Base-by-base conservation (phyloP, 2,329 filamentous ascomycete genomes). In the Cladophialophora immunda region DNA sequence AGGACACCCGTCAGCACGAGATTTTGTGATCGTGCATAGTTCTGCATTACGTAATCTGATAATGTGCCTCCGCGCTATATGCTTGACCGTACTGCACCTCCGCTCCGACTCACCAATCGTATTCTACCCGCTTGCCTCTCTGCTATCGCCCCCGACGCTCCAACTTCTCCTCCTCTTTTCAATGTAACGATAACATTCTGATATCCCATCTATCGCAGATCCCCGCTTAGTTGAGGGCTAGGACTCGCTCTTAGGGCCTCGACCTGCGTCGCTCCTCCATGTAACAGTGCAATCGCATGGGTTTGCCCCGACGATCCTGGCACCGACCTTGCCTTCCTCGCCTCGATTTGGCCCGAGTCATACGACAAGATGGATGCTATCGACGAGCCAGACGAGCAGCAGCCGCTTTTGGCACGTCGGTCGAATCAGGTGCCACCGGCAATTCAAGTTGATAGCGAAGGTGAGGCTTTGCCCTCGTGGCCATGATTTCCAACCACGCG, bases 151-250 rank as follows among this genome's bases (percentile, higher is more conserved):
- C 19, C 15, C 19, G 38, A 29, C 34, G 41, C 64, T 65, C 61
- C 64, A 63, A 63, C 50, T 64, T 66, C 67, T 66, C 60, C 67
- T 58, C 53, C 27, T 27, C 57, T 68, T 55, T 52, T 22, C 66
- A 38, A 69, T 67, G 64, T 62, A 66, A 69, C 67, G 59, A 47
- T 65, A 58, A 57, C 34, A 38, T 50, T 22, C 30, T 57, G 8
- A 45, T 30, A 38, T 45, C 41, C 17, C 25, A 45, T 22, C 34
- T 36, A 36, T 58, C 64, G 64, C 64, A 62, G 54, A 67, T 67
- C 67, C 60, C 67, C 67, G 67, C 29, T 50, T 5, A 36, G 11
- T 38, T 41, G 54, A n/a, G 41, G 38, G 32, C 13, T 27, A 15
- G 27, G 25, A 52, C 15, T 25, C 55, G n/a, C 27, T 55, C 25